Evolutionary conservation across 805 yeast species (phyloP).

Genomic region (Candida adriatica): DNA sequence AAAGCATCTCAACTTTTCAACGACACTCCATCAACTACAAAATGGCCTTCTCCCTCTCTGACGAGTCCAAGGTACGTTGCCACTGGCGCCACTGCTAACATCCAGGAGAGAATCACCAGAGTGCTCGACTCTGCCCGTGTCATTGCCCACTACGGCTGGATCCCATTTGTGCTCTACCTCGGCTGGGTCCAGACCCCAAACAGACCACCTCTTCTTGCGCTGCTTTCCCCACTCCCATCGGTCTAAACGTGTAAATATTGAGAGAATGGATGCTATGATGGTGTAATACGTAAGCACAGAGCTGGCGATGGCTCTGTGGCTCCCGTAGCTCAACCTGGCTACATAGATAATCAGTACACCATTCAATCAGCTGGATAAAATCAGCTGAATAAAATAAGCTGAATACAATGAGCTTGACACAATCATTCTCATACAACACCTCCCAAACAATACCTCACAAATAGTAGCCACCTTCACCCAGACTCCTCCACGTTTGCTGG

Average conservation of each 20-base stretch:
- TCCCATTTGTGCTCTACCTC: slow-evolving; percentile 88
- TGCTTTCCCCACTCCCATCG: slow-evolving; percentile 76
- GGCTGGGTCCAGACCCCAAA: slow-evolving; percentile 80
- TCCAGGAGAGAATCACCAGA: slow-evolving; percentile 79
- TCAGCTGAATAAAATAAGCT: too few relatives aligned
- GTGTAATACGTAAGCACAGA: not conserved
- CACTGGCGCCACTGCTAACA: too few relatives aligned
- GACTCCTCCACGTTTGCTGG: too few relatives aligned
- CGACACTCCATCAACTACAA: slow-evolving; percentile 3
- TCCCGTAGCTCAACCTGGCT: too few relatives aligned
- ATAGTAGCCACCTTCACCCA: too few relatives aligned
- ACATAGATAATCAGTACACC: too few relatives aligned
- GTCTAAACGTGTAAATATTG: slow-evolving; percentile 32
- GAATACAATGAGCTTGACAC: too few relatives aligned
- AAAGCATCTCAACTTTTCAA: not conserved
- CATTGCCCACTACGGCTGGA: slow-evolving; percentile 93
- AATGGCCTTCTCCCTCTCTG: slow-evolving; percentile 37
- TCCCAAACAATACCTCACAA: too few relatives aligned
- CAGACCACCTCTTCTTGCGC: slow-evolving; percentile 73
- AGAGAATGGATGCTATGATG: not conserved
- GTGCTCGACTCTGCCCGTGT: slow-evolving; percentile 78
- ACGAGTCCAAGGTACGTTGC: slow-evolving; percentile 35
- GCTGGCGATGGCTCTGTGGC: too few relatives aligned
- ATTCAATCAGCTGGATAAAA: too few relatives aligned
- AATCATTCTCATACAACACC: too few relatives aligned